phyloP scores from a whole-genome alignment of 345 rosid species.

The rapeseed (Brassica napus) region Da-Ae NC_063446.1:9048501-9049000 shows the following conservation, averaged over 20 bases:
- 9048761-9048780: not conserved
- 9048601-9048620: conserved; percentile 34
- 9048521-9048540: conserved; percentile 57
- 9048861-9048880: not conserved
- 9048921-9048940: not conserved
- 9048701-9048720: not conserved
- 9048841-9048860: not conserved
- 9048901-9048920: too few relatives aligned
- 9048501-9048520: conserved; percentile 48
- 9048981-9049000: not conserved
- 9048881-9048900: not conserved
- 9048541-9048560: conserved; percentile 48
- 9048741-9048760: not conserved
- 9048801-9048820: conserved; percentile 20
- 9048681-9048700: conserved; percentile 3
- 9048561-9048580: conserved; percentile 45
- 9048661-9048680: not conserved
- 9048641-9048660: not conserved
- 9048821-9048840: not conserved
- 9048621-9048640: conserved; percentile 1
- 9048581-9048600: conserved; percentile 45
- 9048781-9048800: not conserved
- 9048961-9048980: not conserved
- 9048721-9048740: not conserved
- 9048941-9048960: not conserved